A percentile compares a stretch with the other conserved stretches of the same genome.
These are phyloP conservation scores for Starmerella lactis-condensi DNA, from an alignment of 805 yeast species.

Conservation along the genomic window DNA sequence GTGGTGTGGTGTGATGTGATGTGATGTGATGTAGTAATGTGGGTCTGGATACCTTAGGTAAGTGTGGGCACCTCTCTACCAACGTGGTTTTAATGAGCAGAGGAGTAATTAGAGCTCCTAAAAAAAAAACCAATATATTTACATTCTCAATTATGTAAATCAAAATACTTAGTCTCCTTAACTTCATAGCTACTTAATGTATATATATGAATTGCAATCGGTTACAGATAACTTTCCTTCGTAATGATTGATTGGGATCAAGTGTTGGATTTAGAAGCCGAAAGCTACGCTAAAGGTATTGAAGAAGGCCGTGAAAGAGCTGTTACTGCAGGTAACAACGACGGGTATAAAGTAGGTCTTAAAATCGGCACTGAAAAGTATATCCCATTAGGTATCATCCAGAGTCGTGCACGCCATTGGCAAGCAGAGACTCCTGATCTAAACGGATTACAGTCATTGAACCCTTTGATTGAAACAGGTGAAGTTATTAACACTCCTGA, in stretches of 20 bases:
- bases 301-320: constrained; percentile 52
- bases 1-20: no score
- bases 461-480: constrained; percentile 20
- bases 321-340: constrained; percentile 37
- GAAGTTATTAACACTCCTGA: constrained; percentile 32
- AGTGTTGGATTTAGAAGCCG: constrained; percentile 14
- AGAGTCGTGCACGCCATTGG: constrained; percentile 31
- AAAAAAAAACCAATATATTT: no score
- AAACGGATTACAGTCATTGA: constrained; percentile 14
- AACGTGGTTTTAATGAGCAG: no score
- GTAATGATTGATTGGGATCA: constrained; percentile 14
- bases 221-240: no score
- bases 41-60: no score
- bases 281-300: constrained; percentile 45
- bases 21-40: no score
- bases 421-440: constrained; percentile 5
- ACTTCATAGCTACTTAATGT: no score
- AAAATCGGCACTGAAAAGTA: constrained; percentile 26
- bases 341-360: constrained; percentile 70
- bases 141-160: no score
- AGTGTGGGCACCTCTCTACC: no score
- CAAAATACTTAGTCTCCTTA: no score
- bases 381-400: constrained; percentile 48
- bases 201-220: no score
- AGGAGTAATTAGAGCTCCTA: no score